Evolutionary conservation across 1,284 basidiomycete genomes (phyloP).

Genomic region (Heliocybe sulcata): DNA sequence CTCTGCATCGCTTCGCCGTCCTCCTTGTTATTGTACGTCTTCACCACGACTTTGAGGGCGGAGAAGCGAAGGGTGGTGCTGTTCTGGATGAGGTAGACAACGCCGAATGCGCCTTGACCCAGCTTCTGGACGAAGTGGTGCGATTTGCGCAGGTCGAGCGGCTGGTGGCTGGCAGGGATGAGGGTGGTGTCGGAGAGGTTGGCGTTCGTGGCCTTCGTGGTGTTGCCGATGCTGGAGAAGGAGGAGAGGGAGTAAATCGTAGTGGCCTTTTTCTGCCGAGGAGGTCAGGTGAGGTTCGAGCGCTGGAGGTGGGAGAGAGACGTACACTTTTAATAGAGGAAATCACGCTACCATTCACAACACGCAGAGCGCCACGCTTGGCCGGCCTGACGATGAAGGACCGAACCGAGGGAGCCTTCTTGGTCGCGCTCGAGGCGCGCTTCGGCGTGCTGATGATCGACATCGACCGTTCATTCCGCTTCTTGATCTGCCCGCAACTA

Average conservation of each 20-base stretch:
- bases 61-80: not conserved
- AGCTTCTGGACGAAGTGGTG: slow-evolving; percentile 6
- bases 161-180: not conserved
- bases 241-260: not conserved
- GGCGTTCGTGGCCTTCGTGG: not conserved
- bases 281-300: not conserved
- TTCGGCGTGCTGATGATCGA: not conserved
- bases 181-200: not conserved
- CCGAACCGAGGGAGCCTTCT: not conserved
- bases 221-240: not conserved
- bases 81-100: slow-evolving; percentile 7
- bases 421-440: not conserved
- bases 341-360: not conserved
- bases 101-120: slow-evolving; percentile 9
- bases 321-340: not conserved
- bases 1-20: not conserved
- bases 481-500: not conserved
- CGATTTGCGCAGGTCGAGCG: slow-evolving; percentile 19
- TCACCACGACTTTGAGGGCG: slow-evolving; percentile 10
- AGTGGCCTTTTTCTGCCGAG: not conserved
- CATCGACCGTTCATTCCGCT: not conserved
- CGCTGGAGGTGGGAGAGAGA: not conserved
- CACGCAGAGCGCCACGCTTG: not conserved
- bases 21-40: not conserved
- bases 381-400: not conserved